Base-by-base conservation (phyloP, 129 eudicot species). In the Saussurea involucrata region DNA sequence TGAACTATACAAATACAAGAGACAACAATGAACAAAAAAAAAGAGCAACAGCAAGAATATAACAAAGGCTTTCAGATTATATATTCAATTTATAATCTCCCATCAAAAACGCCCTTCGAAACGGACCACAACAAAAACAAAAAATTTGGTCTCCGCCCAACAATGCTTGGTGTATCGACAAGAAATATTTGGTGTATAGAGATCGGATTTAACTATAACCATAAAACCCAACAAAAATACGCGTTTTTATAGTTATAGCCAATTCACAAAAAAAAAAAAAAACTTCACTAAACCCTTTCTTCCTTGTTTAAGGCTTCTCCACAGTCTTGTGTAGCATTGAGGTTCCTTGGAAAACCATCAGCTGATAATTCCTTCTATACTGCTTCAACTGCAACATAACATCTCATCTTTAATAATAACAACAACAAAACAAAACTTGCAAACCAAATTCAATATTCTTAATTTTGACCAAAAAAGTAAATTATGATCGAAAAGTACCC, bases 291-390 rank as follows among this genome's bases (percentile, higher is more conserved):
- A 58, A 36, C 22, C 34, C 36, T 33, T 65, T n/a, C 34, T 25
- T 67, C 18, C 20, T n/a, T 72, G 72, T 77, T 81, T 60, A 68
- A 11, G 79, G 31, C 88, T 80, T 81, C 72, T 80, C 20, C 8
- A 90, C 87, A 7, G 83, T 49, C 76, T 91, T 94, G 66, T 86
- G 85, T 66, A 94, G 75, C 87, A 94, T 82, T 1, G 96, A 80
- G 10, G 97, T 94, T 68, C 98, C 98, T 70, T 87, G 85, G 46
- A 94, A 94, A 8, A 86, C 75, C 93, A 91, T 81, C 88, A 91
- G 42, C 65, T 85, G 93, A 28, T 94, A 83, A 1, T 78, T 66
- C 68, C 42, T 87, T 77, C 83, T 73, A 63, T 81, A 86, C 37
- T 82, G 66, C 72, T 81, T 80, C 73, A 91, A 73, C 98, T 91